Evolutionary conservation across 129 eudicot species (phyloP), one percentile per base, ranked within the genome.

Genomic region (Cynara cardunculus): DNA sequence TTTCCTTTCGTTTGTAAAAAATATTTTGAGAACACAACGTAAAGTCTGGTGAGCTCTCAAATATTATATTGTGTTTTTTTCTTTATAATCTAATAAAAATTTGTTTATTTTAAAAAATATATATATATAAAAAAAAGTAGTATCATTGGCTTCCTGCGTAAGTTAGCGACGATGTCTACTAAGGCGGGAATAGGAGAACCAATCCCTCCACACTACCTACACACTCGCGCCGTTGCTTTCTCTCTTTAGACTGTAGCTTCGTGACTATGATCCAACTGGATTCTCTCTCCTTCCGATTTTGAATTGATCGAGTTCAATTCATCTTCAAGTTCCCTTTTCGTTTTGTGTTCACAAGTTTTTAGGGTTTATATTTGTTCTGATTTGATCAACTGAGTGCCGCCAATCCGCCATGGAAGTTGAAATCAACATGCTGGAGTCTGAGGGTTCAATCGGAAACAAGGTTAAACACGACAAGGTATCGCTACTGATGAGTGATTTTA

Each of bases 401-500:
- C 41, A 44, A 34, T 34, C 39, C 39, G 39, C 39, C 39, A 34
- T 81, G 82, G 85, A 77, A 39, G 37, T 66, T 3, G 44, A 28
- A 62, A 37, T 71, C 35, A 31, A 68, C 21, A 25, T 59, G 72
- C 30, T 59, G 18, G 85, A 71, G 21, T 46, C 82, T 32, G 85
- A 31, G 5, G 64, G 28, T 62, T 71, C 81, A 10, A 69, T 41
- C 28, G 25, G 46, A 5, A 80, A 76, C 61, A 73, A 61, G 31
- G 37, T 66, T 34, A 77, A 24, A 19, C 80, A 75, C 69, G 80
- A 77, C 76, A 25, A 81, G 85, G 88, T 81, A 81, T 25, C 0
- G 7, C 13, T 31, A 31, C 0, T 9, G 3, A 12, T 69, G 2
- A 28, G 1, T 7, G 9, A 35, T 72, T 35, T 5, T 12, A 14